Evolutionary conservation across 208 protist genomes (phyloP).

Genomic region (Wallacemonas sp.): DNA sequence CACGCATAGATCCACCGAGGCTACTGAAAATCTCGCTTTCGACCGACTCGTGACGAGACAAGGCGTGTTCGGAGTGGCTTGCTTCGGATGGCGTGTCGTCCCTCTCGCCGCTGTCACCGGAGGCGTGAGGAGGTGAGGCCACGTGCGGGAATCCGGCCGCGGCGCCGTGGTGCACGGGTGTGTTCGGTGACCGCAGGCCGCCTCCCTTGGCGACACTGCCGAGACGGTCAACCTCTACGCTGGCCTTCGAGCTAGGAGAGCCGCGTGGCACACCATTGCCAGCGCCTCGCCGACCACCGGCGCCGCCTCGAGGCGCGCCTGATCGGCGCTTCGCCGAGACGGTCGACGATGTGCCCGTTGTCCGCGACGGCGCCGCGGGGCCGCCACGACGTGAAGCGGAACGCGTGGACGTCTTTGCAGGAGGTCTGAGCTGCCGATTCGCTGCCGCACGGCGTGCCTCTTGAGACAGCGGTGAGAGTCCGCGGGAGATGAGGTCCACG

Average conservation of each 20-base stretch:
- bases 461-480: constrained; percentile 42
- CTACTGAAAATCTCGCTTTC: constrained; percentile 4
- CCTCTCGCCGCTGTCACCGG: background rate
- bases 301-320: no score
- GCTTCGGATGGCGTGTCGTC: background rate
- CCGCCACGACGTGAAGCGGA: background rate
- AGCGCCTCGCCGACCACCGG: background rate
- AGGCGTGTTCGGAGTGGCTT: constrained; percentile 2
- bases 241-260: background rate
- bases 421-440: constrained; percentile 25
- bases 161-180: background rate
- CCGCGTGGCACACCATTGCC: background rate
- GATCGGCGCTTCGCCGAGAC: no score
- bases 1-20: background rate
- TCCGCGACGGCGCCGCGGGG: background rate
- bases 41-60: constrained; percentile 5
- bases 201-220: background rate
- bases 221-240: background rate
- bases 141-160: background rate
- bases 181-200: background rate
- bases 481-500: constrained; percentile 35
- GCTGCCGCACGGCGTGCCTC: constrained; percentile 31
- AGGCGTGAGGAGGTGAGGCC: background rate
- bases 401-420: constrained; percentile 23
- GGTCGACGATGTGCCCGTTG: no score